Conservation (phyloP, 768 basidiomycete species). For the Pholiota molesta region DNA sequence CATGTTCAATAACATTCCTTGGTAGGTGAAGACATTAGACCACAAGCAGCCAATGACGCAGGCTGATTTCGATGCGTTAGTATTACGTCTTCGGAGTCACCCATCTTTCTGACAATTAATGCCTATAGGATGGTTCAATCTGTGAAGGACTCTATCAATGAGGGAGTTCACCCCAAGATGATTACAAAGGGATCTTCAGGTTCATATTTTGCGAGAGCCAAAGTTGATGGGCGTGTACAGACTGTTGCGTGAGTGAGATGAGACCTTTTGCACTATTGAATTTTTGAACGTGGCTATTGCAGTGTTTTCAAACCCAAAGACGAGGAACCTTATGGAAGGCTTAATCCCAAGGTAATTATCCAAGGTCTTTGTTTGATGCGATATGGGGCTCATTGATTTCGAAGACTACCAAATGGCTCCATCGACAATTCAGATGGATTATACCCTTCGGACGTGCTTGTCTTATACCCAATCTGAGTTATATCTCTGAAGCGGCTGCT, state of each 20-base stretch:
- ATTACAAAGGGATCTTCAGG: constrained; percentile 89
- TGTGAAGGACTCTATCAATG: constrained; percentile 68
- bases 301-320: constrained; percentile 94
- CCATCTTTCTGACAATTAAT: neutral
- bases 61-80: constrained; percentile 71
- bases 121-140: constrained; percentile 57
- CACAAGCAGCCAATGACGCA: constrained; percentile 78
- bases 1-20: neutral
- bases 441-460: constrained; percentile 91
- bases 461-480: constrained; percentile 88
- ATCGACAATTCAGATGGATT: constrained; percentile 86
- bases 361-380: neutral
- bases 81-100: constrained; percentile 12
- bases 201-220: constrained; percentile 89
- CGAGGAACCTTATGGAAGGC: constrained; percentile 84
- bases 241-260: constrained; percentile 70
- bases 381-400: neutral
- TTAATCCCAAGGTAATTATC: constrained; percentile 76
- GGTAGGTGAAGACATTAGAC: constrained; percentile 77
- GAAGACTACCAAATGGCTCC: constrained; percentile 88
- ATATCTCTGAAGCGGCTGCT: constrained; percentile 89
- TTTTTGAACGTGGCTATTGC: neutral
- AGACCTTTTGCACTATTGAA: neutral
- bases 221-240: constrained; percentile 73
- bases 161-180: constrained; percentile 89